phyloP scores from a whole-genome alignment of 129 eudicot species.

The Silybum marianum region DNA sequence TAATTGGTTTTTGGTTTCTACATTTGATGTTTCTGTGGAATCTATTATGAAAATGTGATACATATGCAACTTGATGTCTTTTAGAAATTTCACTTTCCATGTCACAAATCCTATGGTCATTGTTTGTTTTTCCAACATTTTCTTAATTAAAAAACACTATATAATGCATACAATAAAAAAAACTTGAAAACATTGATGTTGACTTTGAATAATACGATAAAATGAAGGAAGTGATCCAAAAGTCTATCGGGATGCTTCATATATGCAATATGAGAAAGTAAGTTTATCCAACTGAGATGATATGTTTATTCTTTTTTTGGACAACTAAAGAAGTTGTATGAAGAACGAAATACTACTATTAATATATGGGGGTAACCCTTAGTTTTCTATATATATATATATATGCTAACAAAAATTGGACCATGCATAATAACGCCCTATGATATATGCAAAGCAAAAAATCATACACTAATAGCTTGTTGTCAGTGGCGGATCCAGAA shows the following conservation, averaged over 20 bases:
- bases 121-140: conserved; percentile 39
- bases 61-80: not conserved
- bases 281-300: not conserved
- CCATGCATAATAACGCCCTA: not conserved
- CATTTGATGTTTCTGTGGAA: not conserved
- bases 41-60: not conserved
- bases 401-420: not conserved
- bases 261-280: conserved; percentile 93
- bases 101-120: not conserved
- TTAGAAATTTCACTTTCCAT: not conserved
- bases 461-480: not conserved
- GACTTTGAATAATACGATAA: conserved; percentile 77
- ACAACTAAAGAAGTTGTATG: not conserved
- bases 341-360: not conserved
- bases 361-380: no score
- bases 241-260: conserved; percentile 82
- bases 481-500: no score
- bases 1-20: not conserved
- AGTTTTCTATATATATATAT: not conserved
- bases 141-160: conserved; percentile 85
- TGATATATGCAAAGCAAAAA: no score
- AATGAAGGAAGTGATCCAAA: conserved; percentile 91
- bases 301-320: not conserved
- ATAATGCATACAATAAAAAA: conserved; percentile 84
- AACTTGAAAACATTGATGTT: conserved; percentile 61